A percentile compares a stretch with the other conserved stretches of the same genome.
Conservation (phyloP, 2,329 filamentous ascomycete species). For the Cordyceps pruinosa region DNA sequence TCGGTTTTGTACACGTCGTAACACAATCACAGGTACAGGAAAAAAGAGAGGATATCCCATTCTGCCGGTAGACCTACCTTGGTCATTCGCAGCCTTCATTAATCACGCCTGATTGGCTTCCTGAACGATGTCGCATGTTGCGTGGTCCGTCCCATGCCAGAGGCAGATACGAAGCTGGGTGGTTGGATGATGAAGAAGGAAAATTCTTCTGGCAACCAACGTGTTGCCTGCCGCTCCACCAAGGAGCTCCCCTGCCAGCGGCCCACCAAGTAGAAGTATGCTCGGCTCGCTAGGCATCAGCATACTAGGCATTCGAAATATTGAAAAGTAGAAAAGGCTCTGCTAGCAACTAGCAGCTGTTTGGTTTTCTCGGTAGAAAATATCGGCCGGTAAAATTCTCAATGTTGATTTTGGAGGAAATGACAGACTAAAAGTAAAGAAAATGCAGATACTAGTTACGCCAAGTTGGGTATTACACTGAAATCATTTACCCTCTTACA, state of each 20-base stretch:
- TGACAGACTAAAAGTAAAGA: background rate
- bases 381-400: background rate
- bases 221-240: background rate
- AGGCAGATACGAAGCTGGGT: background rate
- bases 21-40: background rate
- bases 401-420: background rate
- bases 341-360: too few relatives aligned
- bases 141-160: background rate
- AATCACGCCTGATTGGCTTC: background rate
- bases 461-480: constrained; percentile 4
- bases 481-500: background rate
- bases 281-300: too few relatives aligned
- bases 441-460: constrained; percentile 8
- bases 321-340: too few relatives aligned
- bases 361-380: too few relatives aligned
- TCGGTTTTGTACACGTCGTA: background rate
- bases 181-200: background rate
- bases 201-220: background rate
- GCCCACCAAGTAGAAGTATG: too few relatives aligned
- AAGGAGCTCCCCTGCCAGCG: background rate
- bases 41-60: background rate
- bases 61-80: background rate
- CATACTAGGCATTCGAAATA: too few relatives aligned
- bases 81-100: background rate
- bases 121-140: background rate